These are phyloP conservation scores for Raddia distichophylla DNA, from an alignment of 176 grass and related monocot genomes.

Conservation along the genomic window DNA sequence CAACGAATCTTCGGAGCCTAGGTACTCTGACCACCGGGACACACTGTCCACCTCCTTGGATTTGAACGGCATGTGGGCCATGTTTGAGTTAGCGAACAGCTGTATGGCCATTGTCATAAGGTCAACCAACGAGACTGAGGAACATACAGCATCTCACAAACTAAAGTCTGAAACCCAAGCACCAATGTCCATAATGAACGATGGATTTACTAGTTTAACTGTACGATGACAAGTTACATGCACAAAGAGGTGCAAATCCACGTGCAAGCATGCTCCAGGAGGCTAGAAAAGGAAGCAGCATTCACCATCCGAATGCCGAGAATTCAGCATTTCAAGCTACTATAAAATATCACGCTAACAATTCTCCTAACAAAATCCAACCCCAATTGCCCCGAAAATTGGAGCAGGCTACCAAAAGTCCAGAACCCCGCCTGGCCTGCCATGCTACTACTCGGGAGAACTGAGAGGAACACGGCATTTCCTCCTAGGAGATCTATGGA, in stretches of 20 bases:
- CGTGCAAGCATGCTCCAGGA: not conserved
- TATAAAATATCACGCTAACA: not conserved
- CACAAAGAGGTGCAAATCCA: not conserved
- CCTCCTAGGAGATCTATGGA: not conserved
- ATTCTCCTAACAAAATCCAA: not conserved
- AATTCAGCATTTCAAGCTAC: not conserved
- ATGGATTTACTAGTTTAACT: not conserved
- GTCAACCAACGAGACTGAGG: not conserved
- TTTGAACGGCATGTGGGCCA: constrained; percentile 71
- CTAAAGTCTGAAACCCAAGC: not conserved
- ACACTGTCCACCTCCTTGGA: constrained; percentile 69
- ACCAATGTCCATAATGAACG: not conserved
- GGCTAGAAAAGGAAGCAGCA: not conserved
- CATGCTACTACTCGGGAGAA: not conserved
- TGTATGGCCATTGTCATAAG: constrained; percentile 42
- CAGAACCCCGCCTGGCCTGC: too few relatives aligned
- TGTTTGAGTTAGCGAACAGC: constrained; percentile 43
- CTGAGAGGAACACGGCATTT: constrained; percentile 12
- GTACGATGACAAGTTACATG: too few relatives aligned
- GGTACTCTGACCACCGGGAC: constrained; percentile 84
- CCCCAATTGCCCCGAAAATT: not conserved
- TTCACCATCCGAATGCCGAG: not conserved
- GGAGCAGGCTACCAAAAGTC: not conserved
- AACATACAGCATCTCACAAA: not conserved
- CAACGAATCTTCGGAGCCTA: constrained; percentile 57